Evolutionary conservation across 148 eudicot species (phyloP).

Genomic region (Cornus controversa): DNA sequence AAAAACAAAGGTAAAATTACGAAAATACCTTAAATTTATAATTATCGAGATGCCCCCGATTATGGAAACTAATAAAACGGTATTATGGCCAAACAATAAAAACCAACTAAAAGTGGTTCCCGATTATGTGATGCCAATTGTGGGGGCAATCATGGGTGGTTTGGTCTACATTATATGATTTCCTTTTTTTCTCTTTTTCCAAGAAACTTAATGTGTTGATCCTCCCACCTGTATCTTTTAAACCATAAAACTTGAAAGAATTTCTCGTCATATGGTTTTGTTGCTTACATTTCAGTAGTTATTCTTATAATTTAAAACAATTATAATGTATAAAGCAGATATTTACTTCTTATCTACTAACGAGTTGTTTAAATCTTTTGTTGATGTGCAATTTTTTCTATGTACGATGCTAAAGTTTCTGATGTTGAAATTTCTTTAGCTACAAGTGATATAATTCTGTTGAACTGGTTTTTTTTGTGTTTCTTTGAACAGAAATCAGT

Average conservation of each 20-base stretch:
- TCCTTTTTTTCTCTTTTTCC: too few species aligned
- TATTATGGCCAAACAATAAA: too few species aligned
- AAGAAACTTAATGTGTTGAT: too few species aligned
- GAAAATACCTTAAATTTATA: too few species aligned
- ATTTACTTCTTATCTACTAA: not conserved
- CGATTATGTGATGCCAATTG: too few species aligned
- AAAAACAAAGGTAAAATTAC: too few species aligned
- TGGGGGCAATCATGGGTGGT: too few species aligned
- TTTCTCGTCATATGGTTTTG: not conserved
- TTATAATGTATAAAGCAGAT: not conserved
- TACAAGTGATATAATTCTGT: not conserved
- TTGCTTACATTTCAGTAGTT: not conserved
- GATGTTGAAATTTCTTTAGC: not conserved
- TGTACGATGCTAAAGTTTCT: not conserved
- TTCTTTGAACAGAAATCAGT: slow-evolving; percentile 50
- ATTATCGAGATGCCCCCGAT: too few species aligned
- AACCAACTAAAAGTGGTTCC: too few species aligned
- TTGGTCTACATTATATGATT: too few species aligned
- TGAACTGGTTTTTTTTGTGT: not conserved
- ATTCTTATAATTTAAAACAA: not conserved
- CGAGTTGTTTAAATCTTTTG: not conserved
- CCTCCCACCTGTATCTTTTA: too few species aligned
- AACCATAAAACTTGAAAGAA: not conserved
- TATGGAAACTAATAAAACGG: too few species aligned
- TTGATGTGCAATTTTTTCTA: not conserved